A percentile compares a stretch with the other conserved stretches of the same genome.
Evolutionary conservation across 495 filamentous ascomycete genomes (phyloP).

Genomic region (Aspergillus steynii): DNA sequence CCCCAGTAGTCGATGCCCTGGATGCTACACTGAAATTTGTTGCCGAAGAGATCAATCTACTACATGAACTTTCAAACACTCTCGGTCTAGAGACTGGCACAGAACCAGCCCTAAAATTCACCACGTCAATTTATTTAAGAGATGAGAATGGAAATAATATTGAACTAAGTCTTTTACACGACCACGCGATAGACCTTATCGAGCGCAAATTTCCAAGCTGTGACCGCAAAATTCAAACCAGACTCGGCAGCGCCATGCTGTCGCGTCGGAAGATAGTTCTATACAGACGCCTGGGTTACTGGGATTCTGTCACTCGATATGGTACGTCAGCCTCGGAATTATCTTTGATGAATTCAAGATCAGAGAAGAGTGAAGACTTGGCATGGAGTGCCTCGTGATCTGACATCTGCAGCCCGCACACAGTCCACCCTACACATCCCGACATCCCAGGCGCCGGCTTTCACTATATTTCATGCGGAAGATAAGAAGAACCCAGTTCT

Average conservation of each 20-base stretch:
- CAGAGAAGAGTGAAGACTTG: too few species aligned
- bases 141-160: conserved; percentile 12
- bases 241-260: background rate
- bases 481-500: too few species aligned
- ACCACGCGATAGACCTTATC: conserved; percentile 12
- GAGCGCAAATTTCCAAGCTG: conserved; percentile 5
- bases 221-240: background rate
- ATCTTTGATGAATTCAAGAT: too few species aligned
- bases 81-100: conserved; percentile 11
- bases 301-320: background rate
- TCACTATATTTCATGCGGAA: too few species aligned
- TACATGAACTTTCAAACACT: conserved; percentile 16
- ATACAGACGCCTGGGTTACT: background rate
- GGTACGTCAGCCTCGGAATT: background rate
- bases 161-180: conserved; percentile 3
- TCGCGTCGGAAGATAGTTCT: background rate
- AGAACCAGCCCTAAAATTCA: conserved; percentile 4
- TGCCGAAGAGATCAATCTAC: conserved; percentile 10
- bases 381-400: too few species aligned
- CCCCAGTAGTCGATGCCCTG: background rate
- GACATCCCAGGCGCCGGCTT: too few species aligned
- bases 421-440: too few species aligned
- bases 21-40: conserved; percentile 3
- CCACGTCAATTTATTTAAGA: background rate
- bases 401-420: too few species aligned